Percentiles rank a stretch among this genome's conserved stretches.
Conservation (phyloP, 805 yeast genomes). For the Torulaspora indica region DNA sequence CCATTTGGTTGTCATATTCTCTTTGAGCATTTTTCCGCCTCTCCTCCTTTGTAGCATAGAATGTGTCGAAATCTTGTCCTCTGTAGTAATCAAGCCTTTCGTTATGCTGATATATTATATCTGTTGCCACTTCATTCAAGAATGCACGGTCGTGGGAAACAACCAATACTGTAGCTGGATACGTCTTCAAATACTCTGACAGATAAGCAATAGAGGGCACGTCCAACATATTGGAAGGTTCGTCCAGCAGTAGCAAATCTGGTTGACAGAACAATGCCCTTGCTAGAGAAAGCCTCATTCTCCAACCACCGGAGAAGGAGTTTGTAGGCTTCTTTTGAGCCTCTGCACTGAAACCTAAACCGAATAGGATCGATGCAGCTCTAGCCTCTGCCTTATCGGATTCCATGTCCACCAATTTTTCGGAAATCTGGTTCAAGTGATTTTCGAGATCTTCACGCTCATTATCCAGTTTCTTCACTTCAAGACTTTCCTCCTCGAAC, state of each 20-base stretch:
- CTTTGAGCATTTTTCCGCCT: conserved; percentile 87
- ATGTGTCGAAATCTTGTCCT: conserved; percentile 89
- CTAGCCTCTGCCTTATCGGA: conserved; percentile 95
- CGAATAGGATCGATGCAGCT: conserved; percentile 89
- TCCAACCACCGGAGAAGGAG: conserved; percentile 99
- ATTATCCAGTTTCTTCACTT: conserved; percentile 73
- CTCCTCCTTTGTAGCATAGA: conserved; percentile 91
- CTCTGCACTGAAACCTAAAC: conserved; percentile 88
- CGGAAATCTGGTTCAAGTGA: conserved; percentile 72
- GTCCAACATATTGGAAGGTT: conserved; percentile 99
- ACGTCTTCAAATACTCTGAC: conserved; percentile 82
- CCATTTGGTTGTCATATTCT: conserved; percentile 98
- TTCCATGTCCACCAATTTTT: conserved; percentile 87
- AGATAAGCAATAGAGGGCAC: conserved; percentile 95
- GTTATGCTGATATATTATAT: conserved; percentile 94
- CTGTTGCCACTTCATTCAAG: conserved; percentile 96
- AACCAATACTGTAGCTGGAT: conserved; percentile 87
- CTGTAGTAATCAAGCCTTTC: conserved; percentile 94
- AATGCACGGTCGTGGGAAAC: conserved; percentile 98
- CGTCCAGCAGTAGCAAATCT: conserved; percentile 87
- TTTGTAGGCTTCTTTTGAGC: conserved; percentile 81
- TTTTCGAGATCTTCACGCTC: conserved; percentile 83
- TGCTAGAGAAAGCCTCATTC: conserved; percentile 98
- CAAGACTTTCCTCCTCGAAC: conserved; percentile 71
- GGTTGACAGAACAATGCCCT: conserved; percentile 97